These are phyloP conservation scores for Aspergillus fijiensis DNA, from an alignment of 2,329 filamentous ascomycete genomes.

Conservation along the genomic window DNA sequence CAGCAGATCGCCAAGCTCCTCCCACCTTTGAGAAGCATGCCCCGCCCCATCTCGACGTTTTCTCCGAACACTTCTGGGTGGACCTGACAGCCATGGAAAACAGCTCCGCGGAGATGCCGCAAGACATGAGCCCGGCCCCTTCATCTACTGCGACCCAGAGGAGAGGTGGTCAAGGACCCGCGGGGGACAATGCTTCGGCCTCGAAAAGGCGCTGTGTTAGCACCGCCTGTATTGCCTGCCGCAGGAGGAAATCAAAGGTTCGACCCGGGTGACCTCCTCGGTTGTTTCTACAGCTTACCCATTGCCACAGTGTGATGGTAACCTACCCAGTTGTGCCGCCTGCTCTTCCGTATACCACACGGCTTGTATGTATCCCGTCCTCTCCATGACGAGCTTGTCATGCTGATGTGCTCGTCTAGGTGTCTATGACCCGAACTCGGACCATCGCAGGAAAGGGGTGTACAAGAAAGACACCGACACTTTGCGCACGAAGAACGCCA, in stretches of 20 bases:
- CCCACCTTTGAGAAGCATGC: conserved; percentile 22
- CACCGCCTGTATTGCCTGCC: conserved; percentile 79
- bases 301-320: conserved; percentile 71
- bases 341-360: conserved; percentile 83
- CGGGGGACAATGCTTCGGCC: conserved; percentile 29
- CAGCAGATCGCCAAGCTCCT: conserved; percentile 11
- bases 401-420: conserved; percentile 56
- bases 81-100: conserved; percentile 29
- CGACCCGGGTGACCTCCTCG: conserved; percentile 1
- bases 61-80: conserved; percentile 24
- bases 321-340: conserved; percentile 87
- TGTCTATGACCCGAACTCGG: conserved; percentile 92
- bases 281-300: conserved; percentile 1
- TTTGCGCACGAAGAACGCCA: conserved; percentile 81
- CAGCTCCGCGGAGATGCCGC: conserved; percentile 20
- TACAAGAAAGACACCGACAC: conserved; percentile 92
- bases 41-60: conserved; percentile 16
- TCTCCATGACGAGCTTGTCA: not conserved
- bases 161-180: conserved; percentile 29
- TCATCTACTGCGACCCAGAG: conserved; percentile 16
- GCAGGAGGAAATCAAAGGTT: conserved; percentile 73
- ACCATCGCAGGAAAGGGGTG: conserved; percentile 93
- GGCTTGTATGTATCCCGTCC: conserved; percentile 32
- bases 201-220: conserved; percentile 74
- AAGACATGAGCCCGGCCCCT: conserved; percentile 14